Evolutionary conservation across 768 basidiomycete genomes (phyloP), one percentile per base, ranked within the genome.

Genomic region (Mycena rebaudengoi): DNA sequence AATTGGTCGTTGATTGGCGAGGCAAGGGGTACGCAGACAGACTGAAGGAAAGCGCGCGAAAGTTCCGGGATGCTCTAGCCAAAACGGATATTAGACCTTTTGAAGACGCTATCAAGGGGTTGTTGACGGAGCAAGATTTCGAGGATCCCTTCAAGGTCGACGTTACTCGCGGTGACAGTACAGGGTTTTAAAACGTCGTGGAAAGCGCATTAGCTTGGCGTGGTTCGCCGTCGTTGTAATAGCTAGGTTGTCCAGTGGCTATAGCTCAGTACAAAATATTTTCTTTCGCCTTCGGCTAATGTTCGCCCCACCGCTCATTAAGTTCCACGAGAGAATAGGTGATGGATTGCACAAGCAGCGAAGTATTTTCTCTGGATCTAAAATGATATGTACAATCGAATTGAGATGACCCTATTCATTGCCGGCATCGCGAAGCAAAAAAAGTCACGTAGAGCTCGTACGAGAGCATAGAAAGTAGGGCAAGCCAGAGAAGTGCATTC

Each of bases 391-490:
- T n/a, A n/a, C n/a, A n/a, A n/a, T n/a, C n/a, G n/a, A n/a, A n/a
- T n/a, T n/a, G n/a, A n/a, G n/a, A n/a, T n/a, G n/a, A n/a, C n/a
- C n/a, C n/a, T n/a, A n/a, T n/a, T n/a, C n/a, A n/a, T n/a, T n/a
- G n/a, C n/a, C n/a, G n/a, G n/a, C n/a, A n/a, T n/a, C n/a, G n/a
- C n/a, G n/a, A n/a, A n/a, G n/a, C n/a, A n/a, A n/a, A n/a, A n/a
- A n/a, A n/a, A n/a, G n/a, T n/a, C 51, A 55, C 66, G 39, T 65
- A 68, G 28, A 69, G 23, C 52, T 55, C 70, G 43, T 66, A 62
- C 21, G 25, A 4, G 40, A 66, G 40, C 49, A 62, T 6, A 11
- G 25, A 45, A 1, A 66, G 6, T 16, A 62, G 33, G 2, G 60
- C 60, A 33, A 62, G 1, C 49, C 26, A 41, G 12, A 58, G 30